These are phyloP conservation scores for Trichophyton equinum DNA, from an alignment of 2,329 filamentous ascomycete species.

Conservation along the genomic window DNA sequence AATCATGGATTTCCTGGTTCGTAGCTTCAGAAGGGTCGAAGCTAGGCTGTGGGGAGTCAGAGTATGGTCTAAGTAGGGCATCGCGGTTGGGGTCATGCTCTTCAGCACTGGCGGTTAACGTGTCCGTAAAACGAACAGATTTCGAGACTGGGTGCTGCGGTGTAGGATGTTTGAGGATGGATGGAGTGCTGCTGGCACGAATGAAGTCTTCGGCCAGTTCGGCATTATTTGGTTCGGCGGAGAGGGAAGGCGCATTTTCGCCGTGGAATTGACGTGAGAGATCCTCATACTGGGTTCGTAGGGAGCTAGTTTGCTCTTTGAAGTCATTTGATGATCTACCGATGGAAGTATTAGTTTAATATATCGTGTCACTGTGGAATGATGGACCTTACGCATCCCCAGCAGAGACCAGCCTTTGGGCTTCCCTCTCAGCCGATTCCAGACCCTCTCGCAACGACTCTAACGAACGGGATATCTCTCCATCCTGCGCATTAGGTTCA, in stretches of 20 bases:
- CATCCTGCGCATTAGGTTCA: conserved; percentile 68
- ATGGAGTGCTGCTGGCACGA: conserved; percentile 40
- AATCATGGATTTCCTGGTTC: conserved; percentile 77
- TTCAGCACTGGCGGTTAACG: conserved; percentile 28
- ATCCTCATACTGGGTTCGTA: conserved; percentile 63
- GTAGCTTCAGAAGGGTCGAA: conserved; percentile 46
- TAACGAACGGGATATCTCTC: conserved; percentile 75
- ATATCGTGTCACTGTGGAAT: not conserved
- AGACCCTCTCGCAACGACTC: conserved; percentile 77
- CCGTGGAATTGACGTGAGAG: conserved; percentile 71
- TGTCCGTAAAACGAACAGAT: conserved; percentile 75
- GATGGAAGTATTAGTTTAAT: not conserved
- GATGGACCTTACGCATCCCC: conserved; percentile 44
- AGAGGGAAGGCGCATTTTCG: conserved; percentile 29
- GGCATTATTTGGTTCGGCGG: not conserved
- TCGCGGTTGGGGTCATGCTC: conserved; percentile 39
- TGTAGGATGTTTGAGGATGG: conserved; percentile 32
- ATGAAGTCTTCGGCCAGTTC: conserved; percentile 47
- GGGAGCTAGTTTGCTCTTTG: conserved; percentile 51
- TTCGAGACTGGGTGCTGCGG: conserved; percentile 43
- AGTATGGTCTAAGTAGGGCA: conserved; percentile 47
- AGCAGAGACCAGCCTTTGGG: conserved; percentile 49
- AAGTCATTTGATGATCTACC: conserved; percentile 37
- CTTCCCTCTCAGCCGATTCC: conserved; percentile 52
- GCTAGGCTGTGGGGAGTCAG: conserved; percentile 43